Evolutionary conservation across 371 early-diverging fungal genomes (phyloP).

Genomic region (Batkoa obscura): DNA sequence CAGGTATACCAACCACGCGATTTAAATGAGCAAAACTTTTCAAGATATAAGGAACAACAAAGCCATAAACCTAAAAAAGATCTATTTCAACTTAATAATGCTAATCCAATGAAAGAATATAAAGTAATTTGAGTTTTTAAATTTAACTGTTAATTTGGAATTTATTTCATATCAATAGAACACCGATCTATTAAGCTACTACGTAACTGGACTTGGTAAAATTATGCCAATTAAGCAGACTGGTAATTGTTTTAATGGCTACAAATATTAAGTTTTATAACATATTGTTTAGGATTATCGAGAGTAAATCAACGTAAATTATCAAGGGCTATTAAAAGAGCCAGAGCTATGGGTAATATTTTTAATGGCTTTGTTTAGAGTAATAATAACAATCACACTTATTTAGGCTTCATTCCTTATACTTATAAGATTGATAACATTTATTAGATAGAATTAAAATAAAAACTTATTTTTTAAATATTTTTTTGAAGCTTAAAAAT

Average conservation of each 20-base stretch:
- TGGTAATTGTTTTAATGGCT: constrained; percentile 10
- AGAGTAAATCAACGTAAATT: constrained; percentile 61
- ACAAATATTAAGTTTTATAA: not conserved
- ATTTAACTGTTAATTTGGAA: not conserved
- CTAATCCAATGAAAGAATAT: not conserved
- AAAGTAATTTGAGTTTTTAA: not conserved
- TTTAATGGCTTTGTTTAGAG: not conserved
- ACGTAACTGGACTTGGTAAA: constrained; percentile 61
- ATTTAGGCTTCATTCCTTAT: not conserved
- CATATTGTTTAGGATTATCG: constrained; percentile 15
- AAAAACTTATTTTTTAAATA: too few species aligned
- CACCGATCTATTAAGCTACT: constrained; percentile 37
- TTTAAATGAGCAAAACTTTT: constrained; percentile 1
- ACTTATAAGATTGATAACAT: not conserved
- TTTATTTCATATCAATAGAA: constrained; percentile 17
- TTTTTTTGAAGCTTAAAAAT: too few species aligned
- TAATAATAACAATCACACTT: not conserved
- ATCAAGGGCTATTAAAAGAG: constrained; percentile 63
- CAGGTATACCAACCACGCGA: not conserved
- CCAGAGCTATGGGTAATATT: constrained; percentile 47
- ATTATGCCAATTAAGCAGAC: constrained; percentile 57
- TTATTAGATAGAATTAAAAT: not conserved
- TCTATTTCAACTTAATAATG: not conserved
- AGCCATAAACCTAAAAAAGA: not conserved
- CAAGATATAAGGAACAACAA: not conserved